Evolutionary conservation across 129 eudicot species (phyloP), one percentile per base, ranked within the genome.

Genomic region (Centrapalus pauciflorus): DNA sequence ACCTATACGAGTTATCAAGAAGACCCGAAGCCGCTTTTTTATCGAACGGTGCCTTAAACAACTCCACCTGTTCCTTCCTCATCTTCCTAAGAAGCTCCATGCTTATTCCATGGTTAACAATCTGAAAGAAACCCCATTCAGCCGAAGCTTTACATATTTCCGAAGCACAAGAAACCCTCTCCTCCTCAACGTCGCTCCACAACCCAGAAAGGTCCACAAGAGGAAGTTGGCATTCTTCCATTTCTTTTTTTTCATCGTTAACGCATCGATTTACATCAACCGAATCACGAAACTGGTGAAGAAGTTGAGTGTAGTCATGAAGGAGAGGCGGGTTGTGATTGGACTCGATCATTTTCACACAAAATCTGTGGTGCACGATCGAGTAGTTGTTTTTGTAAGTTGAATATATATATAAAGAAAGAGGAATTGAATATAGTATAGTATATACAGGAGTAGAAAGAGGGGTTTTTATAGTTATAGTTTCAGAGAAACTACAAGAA

Each of bases 61-160:
- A 38, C 74, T 78, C 52, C 37, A 74, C 71, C 69, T 86, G 95
- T 71, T 77, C 82, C 67, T 33, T 60, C 46, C 95, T 86, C 95
- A 86, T 83, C 34, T 50, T 60, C 69, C 74, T 55, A 11, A 86
- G 75, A 30, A 86, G 77, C 0, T 75, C 68, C 8, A 72, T 76
- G 54, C 75, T 61, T 3, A 86, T 64, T 16, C 95, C 95, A 61
- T 86, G 95, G 80, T 86, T 83, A 7, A 86, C 77, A 63, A 85
- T 72, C 25, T 82, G 93, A 60, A 85, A 85, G 73, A 85, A 85
- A 2, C 93, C 93, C 95, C 89, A 86, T 63, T 86, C 86, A 3
- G 89, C 57, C 12, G 95, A 86, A 26, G 95, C 95, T 21, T 61
- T 81, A 45, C 76, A 76, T 43, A 86, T 86, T 21, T 77, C 67